phyloP scores from a whole-genome alignment of 352 stramenopile genomes.

The Achlya hypogyna region DNA sequence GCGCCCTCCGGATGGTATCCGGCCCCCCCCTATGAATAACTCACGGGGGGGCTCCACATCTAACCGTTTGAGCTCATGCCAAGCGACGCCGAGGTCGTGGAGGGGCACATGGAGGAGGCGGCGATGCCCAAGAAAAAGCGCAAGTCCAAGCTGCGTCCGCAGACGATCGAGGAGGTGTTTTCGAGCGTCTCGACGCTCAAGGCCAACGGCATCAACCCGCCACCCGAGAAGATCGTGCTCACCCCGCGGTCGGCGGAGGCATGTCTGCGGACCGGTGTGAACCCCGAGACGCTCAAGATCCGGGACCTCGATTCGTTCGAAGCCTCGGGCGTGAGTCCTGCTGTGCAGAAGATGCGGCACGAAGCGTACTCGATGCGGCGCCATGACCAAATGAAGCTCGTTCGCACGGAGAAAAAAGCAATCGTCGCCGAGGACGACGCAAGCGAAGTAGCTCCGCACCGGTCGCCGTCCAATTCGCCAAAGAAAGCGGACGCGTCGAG shows the following conservation, averaged over 20 bases:
- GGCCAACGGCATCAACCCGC: conserved; percentile 58
- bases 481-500: conserved; percentile 24
- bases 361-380: conserved; percentile 87
- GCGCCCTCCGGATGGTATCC: no score
- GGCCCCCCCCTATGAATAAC: no score
- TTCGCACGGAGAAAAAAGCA: conserved; percentile 69
- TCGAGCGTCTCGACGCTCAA: conserved; percentile 60
- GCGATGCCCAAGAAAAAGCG: conserved; percentile 43
- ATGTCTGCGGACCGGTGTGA: conserved; percentile 85
- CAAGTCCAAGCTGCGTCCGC: conserved; percentile 37
- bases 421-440: conserved; percentile 44
- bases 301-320: conserved; percentile 89
- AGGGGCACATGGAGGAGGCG: not conserved
- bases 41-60: no score
- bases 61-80: not conserved
- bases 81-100: not conserved
- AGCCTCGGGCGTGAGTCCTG: conserved; percentile 62
- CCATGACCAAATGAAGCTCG: conserved; percentile 86
- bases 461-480: conserved; percentile 22
- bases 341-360: conserved; percentile 87
- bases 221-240: conserved; percentile 67
- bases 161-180: conserved; percentile 73
- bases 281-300: conserved; percentile 88
- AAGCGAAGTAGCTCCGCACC: not conserved
- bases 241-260: conserved; percentile 83